phyloP scores from a whole-genome alignment of 805 yeast genomes.

The Wickerhamiella brachini region DNA sequence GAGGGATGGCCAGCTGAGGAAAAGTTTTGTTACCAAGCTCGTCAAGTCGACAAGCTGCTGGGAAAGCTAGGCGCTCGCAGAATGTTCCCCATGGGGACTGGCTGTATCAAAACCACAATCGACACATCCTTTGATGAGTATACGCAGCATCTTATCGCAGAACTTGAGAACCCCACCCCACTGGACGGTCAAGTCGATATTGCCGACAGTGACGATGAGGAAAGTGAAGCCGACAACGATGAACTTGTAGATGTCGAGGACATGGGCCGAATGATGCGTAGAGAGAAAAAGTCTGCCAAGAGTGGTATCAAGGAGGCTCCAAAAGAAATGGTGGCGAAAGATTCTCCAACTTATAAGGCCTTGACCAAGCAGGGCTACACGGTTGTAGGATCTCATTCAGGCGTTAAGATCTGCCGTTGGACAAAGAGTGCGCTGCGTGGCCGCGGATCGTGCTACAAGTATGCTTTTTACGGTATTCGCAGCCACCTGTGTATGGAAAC shows the following conservation, averaged over 20 bases:
- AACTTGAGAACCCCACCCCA: constrained; percentile 48
- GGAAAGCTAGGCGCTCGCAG: constrained; percentile 80
- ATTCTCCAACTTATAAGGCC: constrained; percentile 78
- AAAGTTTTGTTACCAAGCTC: constrained; percentile 79
- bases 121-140: constrained; percentile 56
- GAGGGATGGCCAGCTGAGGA: constrained; percentile 62
- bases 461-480: constrained; percentile 79
- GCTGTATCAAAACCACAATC: constrained; percentile 52
- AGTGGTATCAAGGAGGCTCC: constrained; percentile 10
- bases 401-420: constrained; percentile 93
- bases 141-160: constrained; percentile 44
- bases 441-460: constrained; percentile 87
- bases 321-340: constrained; percentile 80
- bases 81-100: constrained; percentile 67
- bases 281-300: constrained; percentile 2
- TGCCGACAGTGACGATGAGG: constrained; percentile 44
- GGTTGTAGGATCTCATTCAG: constrained; percentile 86
- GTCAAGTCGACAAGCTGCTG: constrained; percentile 54
- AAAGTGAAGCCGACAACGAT: constrained; percentile 26
- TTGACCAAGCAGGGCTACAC: constrained; percentile 89
- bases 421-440: constrained; percentile 89
- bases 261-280: constrained; percentile 46
- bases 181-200: constrained; percentile 45
- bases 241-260: constrained; percentile 76
- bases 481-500: constrained; percentile 94